phyloP scores from a whole-genome alignment of 768 basidiomycete species.

The Amanita polypyramis region DNA sequence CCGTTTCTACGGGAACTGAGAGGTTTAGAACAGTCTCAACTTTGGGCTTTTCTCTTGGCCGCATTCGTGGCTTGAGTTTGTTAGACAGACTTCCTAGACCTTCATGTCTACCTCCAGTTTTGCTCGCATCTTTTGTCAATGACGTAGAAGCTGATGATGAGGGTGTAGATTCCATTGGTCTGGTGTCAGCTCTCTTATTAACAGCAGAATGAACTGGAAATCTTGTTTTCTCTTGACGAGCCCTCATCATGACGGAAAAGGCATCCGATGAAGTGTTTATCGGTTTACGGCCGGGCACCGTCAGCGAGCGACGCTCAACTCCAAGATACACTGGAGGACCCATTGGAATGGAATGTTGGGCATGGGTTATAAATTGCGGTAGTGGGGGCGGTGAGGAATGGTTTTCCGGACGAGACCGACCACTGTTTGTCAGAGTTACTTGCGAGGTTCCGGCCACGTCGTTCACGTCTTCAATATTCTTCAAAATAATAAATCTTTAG shows the following conservation, averaged over 20 bases:
- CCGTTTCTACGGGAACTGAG: background rate
- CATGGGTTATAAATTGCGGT: background rate
- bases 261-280: slow-evolving; percentile 1
- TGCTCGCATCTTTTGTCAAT: background rate
- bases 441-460: background rate
- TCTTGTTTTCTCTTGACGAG: background rate
- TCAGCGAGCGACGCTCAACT: background rate
- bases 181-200: background rate
- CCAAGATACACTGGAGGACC: background rate
- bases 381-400: background rate
- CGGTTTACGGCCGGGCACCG: slow-evolving; percentile 1
- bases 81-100: background rate
- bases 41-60: slow-evolving; percentile 7
- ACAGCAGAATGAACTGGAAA: background rate
- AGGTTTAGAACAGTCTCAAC: background rate
- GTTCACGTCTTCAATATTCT: background rate
- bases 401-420: background rate
- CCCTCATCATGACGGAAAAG: slow-evolving; percentile 6
- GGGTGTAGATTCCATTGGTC: background rate
- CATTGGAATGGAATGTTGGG: background rate
- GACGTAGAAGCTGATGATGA: background rate
- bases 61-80: slow-evolving; percentile 5
- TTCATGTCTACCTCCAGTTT: background rate
- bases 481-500: background rate
- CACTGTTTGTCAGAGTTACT: background rate